Conservation (phyloP, 2,329 filamentous ascomycete genomes). For the Colletotrichum aenigma region DNA sequence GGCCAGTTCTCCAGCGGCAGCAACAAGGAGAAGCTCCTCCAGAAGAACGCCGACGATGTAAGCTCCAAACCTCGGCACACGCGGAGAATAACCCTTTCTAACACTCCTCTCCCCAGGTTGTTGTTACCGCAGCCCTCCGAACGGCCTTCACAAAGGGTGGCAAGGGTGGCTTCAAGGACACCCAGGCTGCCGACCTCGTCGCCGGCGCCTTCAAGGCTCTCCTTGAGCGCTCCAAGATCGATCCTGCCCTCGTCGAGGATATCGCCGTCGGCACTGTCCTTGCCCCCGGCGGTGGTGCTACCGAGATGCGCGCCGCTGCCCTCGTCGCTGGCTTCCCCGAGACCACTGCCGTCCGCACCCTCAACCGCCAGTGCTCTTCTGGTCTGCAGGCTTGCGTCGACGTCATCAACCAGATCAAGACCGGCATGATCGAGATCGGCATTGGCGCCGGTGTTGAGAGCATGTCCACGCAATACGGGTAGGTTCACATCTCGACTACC, state of each 20-base stretch:
- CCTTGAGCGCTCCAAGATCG: constrained; percentile 84
- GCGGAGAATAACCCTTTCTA: constrained; percentile 18
- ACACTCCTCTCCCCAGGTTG: constrained; percentile 61
- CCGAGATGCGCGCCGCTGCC: constrained; percentile 92
- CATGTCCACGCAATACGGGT: constrained; percentile 94
- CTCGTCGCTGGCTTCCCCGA: constrained; percentile 91
- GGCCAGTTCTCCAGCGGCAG: constrained; percentile 61
- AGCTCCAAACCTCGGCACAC: background rate
- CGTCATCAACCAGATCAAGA: constrained; percentile 88
- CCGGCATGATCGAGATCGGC: constrained; percentile 94
- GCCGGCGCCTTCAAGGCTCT: constrained; percentile 82
- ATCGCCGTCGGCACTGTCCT: constrained; percentile 91
- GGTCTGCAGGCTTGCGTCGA: constrained; percentile 93
- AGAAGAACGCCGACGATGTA: constrained; percentile 73
- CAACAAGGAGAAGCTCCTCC: constrained; percentile 60
- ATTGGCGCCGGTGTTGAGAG: constrained; percentile 95
- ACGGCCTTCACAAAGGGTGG: constrained; percentile 92
- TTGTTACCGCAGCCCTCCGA: constrained; percentile 90
- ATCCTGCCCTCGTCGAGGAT: constrained; percentile 88
- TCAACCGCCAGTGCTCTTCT: constrained; percentile 95
- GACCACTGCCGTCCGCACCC: constrained; percentile 78
- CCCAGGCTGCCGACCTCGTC: constrained; percentile 83
- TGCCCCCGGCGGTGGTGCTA: constrained; percentile 90
- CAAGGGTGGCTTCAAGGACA: constrained; percentile 96
- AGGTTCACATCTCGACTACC: constrained; percentile 32